phyloP scores from a whole-genome alignment of 768 basidiomycete species.

The Pleurotus eryngii region DNA sequence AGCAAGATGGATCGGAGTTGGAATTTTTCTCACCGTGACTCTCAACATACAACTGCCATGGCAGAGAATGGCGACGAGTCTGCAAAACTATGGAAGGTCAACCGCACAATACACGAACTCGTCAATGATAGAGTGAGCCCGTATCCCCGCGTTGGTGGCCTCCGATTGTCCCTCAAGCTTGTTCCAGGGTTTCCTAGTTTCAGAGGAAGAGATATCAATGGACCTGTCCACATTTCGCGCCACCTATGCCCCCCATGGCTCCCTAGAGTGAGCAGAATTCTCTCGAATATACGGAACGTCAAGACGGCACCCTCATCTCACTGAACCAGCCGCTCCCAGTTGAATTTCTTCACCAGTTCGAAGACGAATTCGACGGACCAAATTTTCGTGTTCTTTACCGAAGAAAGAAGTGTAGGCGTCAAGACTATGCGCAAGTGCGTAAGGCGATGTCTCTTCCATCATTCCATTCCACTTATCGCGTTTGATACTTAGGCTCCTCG shows the following conservation, averaged over 20 bases:
- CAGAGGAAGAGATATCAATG: conserved; percentile 92
- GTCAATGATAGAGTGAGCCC: conserved; percentile 84
- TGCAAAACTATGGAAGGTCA: conserved; percentile 93
- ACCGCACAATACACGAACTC: conserved; percentile 94
- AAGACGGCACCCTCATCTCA: conserved; percentile 8
- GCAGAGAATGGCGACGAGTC: conserved; percentile 70
- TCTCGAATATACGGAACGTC: conserved; percentile 3
- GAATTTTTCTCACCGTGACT: conserved; percentile 34
- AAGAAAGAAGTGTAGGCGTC: conserved; percentile 92
- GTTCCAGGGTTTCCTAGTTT: conserved; percentile 84
- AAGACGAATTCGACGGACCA: conserved; percentile 64
- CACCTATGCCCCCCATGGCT: conserved; percentile 70
- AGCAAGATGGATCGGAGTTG: conserved; percentile 48
- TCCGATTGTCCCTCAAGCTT: conserved; percentile 4
- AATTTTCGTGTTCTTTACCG: conserved; percentile 95
- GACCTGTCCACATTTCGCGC: conserved; percentile 75
- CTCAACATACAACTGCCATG: conserved; percentile 38
- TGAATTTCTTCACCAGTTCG: conserved; percentile 89
- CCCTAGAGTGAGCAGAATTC: conserved; percentile 74
- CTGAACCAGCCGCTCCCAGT: conserved; percentile 67
- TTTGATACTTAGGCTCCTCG: conserved; percentile 60
- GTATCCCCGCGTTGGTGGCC: conserved; percentile 20
- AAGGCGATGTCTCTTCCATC: not conserved
- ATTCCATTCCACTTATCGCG: conserved; percentile 5
- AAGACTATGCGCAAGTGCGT: conserved; percentile 97